Percentiles rank a stretch among this genome's conserved stretches.
Evolutionary conservation across 306 rosid genomes (phyloP).

Genomic region (Herpetospermum pedunculosum): DNA sequence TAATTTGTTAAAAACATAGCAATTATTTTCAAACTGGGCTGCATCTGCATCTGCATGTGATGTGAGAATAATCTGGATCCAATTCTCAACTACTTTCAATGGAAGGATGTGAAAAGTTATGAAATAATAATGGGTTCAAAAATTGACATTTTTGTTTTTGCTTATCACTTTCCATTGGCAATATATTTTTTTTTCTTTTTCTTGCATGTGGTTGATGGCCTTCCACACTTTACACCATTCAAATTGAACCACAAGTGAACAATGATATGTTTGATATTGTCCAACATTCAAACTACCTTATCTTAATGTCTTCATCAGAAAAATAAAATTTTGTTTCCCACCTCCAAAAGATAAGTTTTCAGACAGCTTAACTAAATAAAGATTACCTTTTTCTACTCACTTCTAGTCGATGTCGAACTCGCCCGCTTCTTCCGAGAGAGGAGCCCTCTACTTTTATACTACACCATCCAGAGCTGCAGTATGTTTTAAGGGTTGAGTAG

Average conservation of each 20-base stretch:
- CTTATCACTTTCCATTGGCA: not conserved
- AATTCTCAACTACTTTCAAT: not conserved
- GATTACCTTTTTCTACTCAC: no score
- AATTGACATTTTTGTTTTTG: not conserved
- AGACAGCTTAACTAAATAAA: not conserved
- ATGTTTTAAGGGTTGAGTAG: no score
- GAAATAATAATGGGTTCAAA: slow-evolving; percentile 1
- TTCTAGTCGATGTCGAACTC: no score
- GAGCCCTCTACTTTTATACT: no score
- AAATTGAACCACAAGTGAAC: not conserved
- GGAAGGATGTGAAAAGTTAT: not conserved
- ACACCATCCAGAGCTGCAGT: no score
- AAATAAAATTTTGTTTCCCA: not conserved
- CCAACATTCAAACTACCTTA: not conserved
- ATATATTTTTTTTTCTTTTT: not conserved
- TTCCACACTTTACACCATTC: not conserved
- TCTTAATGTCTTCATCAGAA: not conserved
- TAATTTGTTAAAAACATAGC: not conserved
- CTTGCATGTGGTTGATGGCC: not conserved
- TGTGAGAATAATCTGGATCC: not conserved
- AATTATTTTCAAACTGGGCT: not conserved
- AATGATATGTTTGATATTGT: not conserved
- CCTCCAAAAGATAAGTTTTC: not conserved
- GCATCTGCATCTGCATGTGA: no score
- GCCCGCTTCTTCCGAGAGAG: no score